A percentile compares a stretch with the other conserved stretches of the same genome.
Conservation (phyloP, 768 basidiomycete genomes). For the Strobilomyces echinocephalus region DNA sequence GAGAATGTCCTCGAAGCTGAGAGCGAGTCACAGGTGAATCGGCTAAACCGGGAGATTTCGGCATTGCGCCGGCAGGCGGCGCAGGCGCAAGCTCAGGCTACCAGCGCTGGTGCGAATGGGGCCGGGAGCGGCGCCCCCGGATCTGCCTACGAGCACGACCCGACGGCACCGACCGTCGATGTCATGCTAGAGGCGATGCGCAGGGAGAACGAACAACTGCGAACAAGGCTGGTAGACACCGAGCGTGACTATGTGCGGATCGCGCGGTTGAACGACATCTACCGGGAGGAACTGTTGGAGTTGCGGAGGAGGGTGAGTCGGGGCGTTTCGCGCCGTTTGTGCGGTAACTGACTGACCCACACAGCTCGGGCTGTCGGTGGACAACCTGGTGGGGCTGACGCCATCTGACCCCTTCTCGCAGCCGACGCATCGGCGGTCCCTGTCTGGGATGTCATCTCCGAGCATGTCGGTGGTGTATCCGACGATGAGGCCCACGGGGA, state of each 20-base stretch:
- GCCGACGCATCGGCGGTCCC: slow-evolving; percentile 57
- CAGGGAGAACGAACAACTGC: slow-evolving; percentile 72
- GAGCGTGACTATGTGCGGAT: slow-evolving; percentile 76
- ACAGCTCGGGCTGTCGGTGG: slow-evolving; percentile 40
- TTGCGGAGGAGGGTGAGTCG: slow-evolving; percentile 64
- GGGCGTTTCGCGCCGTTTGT: too few species aligned
- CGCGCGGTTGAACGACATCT: slow-evolving; percentile 73
- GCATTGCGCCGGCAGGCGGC: slow-evolving; percentile 47
- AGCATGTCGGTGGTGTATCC: slow-evolving; percentile 22
- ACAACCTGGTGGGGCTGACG: slow-evolving; percentile 71
- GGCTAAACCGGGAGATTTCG: slow-evolving; percentile 64
- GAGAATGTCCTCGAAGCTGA: slow-evolving; percentile 83
- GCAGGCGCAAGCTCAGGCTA: slow-evolving; percentile 36
- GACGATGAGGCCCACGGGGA: slow-evolving; percentile 25
- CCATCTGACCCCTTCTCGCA: slow-evolving; percentile 66
- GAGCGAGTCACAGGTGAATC: slow-evolving; percentile 80
- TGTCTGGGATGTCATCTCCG: slow-evolving; percentile 34
- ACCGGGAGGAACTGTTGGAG: slow-evolving; percentile 79
- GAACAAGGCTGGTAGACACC: slow-evolving; percentile 62
- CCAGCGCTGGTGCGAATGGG: slow-evolving; percentile 13
- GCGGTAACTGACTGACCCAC: not conserved
- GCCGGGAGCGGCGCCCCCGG: slow-evolving; percentile 9
- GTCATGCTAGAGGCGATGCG: slow-evolving; percentile 72
- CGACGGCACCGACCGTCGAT: slow-evolving; percentile 41
- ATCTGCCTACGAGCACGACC: slow-evolving; percentile 18